Evolutionary conservation across 495 filamentous ascomycete genomes (phyloP), one percentile per base, ranked within the genome.

Genomic region (Lindgomyces ingoldianus): DNA sequence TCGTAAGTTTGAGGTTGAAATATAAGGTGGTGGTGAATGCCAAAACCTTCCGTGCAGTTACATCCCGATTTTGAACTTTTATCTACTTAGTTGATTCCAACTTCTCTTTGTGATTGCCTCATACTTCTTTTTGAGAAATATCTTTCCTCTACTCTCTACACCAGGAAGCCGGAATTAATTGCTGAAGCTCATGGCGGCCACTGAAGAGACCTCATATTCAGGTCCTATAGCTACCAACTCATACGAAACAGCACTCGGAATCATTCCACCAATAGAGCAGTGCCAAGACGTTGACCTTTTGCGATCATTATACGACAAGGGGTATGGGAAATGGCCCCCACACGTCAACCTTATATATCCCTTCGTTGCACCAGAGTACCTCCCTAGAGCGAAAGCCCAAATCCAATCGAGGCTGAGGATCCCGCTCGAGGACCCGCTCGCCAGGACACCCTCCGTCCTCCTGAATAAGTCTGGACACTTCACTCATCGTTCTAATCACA

Each of bases 321-420:
- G 76, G 1, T 81, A 81, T 65, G 73, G 70, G 27, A 82, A 77
- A 74, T 86, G 84, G 84, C 83, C 84, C 2, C 81, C 83, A 4
- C 84, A 87, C 62, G 61, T 86, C 64, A 87, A 86, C 60, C 63
- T 87, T 29, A 66, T 85, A 1, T 86, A 87, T 62, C 84, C 84
- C 10, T 87, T 85, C 61, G 81, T 84, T 3, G 69, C 73, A 2
- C 64, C 73, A 16, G 72, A 75, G 22, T 48, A 46, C 19, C 73
- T 82, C 64, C 68, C 25, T 4, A 42, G 30, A 3, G 74, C 73
- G n/a, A 62, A 74, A 25, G 52, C 56, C 4, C 65, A 70, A 8
- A 60, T 30, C 62, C 66, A n/a, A 50, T 75, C 19, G 66, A 62
- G 30, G 53, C 50, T 56, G 56, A 22, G 21, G 36, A 61, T 19